Conservation (phyloP, 225 moss, liverwort and hornwort species). For the Takakia lepidozioides region DNA sequence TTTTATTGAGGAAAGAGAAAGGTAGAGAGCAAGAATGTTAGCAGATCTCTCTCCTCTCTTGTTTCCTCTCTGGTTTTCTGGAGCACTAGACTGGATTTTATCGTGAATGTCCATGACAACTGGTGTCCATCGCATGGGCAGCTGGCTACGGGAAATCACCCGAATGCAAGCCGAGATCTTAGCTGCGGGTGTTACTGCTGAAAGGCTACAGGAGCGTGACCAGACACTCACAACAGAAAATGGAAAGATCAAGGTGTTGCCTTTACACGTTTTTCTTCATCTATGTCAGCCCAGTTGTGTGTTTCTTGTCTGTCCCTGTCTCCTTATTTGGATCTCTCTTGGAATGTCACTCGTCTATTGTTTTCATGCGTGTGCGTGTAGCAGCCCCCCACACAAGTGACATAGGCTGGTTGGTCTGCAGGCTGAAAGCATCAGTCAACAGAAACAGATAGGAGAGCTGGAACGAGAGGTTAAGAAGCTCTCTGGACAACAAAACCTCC, state of each 20-base stretch:
- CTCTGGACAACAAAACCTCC: slow-evolving; percentile 66
- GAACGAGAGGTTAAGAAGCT: slow-evolving; percentile 72
- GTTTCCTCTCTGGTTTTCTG: background rate
- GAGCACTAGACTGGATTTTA: background rate
- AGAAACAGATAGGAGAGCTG: slow-evolving; percentile 51
- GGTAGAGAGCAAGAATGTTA: slow-evolving; percentile 20
- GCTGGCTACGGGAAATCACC: slow-evolving; percentile 54
- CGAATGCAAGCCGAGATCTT: slow-evolving; percentile 40
- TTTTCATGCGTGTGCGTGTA: no score
- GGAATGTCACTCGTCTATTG: no score
- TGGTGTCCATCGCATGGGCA: slow-evolving; percentile 11
- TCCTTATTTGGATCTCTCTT: no score
- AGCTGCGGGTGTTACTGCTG: slow-evolving; percentile 30
- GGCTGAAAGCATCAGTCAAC: no score
- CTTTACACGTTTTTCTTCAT: no score
- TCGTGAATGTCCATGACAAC: background rate
- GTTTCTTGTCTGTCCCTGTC: no score
- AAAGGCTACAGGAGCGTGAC: slow-evolving; percentile 35
- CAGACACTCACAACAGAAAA: slow-evolving; percentile 22
- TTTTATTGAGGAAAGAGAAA: slow-evolving; percentile 60
- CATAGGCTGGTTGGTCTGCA: no score
- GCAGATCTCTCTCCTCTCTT: no score
- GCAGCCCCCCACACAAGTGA: no score
- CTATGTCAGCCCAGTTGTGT: no score
- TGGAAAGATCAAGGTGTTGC: slow-evolving; percentile 34